Evolutionary conservation across 2,329 filamentous ascomycete species (phyloP).

Genomic region (Coniochaeta pulveracea): DNA sequence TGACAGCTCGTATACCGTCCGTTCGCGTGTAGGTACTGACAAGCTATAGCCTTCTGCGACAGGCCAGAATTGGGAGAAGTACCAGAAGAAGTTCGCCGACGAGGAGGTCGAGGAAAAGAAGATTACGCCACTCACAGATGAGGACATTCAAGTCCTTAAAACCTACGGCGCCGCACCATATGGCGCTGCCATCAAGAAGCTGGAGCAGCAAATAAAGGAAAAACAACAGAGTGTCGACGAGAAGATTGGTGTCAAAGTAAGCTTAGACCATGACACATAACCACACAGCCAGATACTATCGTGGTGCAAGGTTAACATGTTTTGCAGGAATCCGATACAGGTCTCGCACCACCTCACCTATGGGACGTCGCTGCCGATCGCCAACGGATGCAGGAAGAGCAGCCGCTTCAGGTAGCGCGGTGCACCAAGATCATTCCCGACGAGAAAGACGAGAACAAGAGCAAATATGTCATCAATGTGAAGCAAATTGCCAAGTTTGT

Average conservation of each 20-base stretch:
- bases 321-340: constrained; percentile 85
- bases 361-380: constrained; percentile 98
- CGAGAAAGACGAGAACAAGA: constrained; percentile 92
- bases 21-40: constrained; percentile 6
- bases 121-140: constrained; percentile 92
- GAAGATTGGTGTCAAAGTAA: constrained; percentile 83
- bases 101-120: constrained; percentile 99
- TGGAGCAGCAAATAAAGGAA: constrained; percentile 99
- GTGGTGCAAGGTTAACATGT: constrained; percentile 12
- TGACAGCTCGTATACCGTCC: too few relatives aligned
- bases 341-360: constrained; percentile 92
- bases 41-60: constrained; percentile 78
- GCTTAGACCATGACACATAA: neutral
- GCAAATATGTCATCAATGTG: constrained; percentile 99
- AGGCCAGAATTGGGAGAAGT: constrained; percentile 95
- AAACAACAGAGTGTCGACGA: constrained; percentile 97
- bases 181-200: constrained; percentile 84
- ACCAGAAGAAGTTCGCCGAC: constrained; percentile 92
- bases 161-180: constrained; percentile 97
- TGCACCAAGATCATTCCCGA: constrained; percentile 99
- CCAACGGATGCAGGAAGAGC: constrained; percentile 97
- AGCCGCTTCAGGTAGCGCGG: constrained; percentile 90
- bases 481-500: constrained; percentile 99
- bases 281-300: too few relatives aligned
- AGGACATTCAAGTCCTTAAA: constrained; percentile 98